Conservation (phyloP, 2,329 filamentous ascomycete species). For the Xylaria sp. region DNA sequence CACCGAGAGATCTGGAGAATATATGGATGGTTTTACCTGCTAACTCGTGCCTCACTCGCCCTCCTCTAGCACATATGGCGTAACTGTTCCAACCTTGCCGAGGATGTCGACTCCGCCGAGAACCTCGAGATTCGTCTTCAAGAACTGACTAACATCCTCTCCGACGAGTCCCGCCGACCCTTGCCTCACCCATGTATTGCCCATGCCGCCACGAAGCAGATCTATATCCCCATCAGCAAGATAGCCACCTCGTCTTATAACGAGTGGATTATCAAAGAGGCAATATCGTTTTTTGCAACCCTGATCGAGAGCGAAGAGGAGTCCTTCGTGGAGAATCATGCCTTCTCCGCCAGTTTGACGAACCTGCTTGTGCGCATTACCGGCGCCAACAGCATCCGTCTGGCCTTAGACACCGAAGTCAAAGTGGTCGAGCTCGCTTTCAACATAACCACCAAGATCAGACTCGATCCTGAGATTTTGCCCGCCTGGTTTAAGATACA, state of each 20-base stretch:
- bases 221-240: constrained; percentile 84
- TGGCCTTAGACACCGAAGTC: constrained; percentile 76
- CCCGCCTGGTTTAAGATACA: constrained; percentile 83
- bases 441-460: constrained; percentile 93
- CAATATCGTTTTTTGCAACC: constrained; percentile 80
- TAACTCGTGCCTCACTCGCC: neutral
- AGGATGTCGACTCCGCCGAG: constrained; percentile 57
- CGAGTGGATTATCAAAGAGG: constrained; percentile 78
- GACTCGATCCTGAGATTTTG: constrained; percentile 79
- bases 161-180: constrained; percentile 82
- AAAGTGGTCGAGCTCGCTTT: constrained; percentile 90
- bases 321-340: constrained; percentile 79
- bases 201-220: constrained; percentile 78
- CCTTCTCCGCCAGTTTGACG: constrained; percentile 82
- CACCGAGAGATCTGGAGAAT: neutral
- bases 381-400: constrained; percentile 64
- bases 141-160: constrained; percentile 66
- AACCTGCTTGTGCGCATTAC: constrained; percentile 77
- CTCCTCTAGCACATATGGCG: constrained; percentile 52
- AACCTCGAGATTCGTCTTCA: constrained; percentile 58
- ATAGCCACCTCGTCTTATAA: constrained; percentile 81
- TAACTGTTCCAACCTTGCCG: constrained; percentile 53
- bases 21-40: neutral
- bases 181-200: constrained; percentile 87
- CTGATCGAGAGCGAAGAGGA: constrained; percentile 96